Evolutionary conservation across 129 eudicot species (phyloP).

Genomic region (Flaveria brownii): DNA sequence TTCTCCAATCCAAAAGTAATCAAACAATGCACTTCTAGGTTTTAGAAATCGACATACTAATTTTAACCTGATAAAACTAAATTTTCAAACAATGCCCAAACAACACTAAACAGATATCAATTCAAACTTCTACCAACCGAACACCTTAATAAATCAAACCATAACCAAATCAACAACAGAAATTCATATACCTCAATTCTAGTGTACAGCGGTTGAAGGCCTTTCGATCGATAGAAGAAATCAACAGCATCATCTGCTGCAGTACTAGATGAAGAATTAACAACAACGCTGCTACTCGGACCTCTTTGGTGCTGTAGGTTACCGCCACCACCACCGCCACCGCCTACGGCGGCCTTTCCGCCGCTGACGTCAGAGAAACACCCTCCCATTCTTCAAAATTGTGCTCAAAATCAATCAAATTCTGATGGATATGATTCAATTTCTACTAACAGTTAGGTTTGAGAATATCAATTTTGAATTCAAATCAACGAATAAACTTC

Average conservation of each 20-base stretch:
- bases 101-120: not conserved
- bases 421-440: not conserved
- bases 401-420: not conserved
- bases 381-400: slow-evolving; percentile 45
- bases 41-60: not conserved
- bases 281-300: slow-evolving; percentile 19
- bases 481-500: no score
- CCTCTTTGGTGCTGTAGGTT: slow-evolving; percentile 33
- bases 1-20: not conserved
- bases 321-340: slow-evolving; percentile 25
- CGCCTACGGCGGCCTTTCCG: slow-evolving; percentile 59
- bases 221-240: slow-evolving; percentile 51
- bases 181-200: slow-evolving; percentile 50
- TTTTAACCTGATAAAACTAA: not conserved
- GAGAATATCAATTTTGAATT: no score
- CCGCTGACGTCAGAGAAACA: slow-evolving; percentile 71
- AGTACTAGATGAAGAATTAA: slow-evolving; percentile 22
- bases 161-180: not conserved
- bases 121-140: not conserved
- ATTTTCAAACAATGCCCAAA: slow-evolving; percentile 15
- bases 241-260: slow-evolving; percentile 65
- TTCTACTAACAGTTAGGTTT: not conserved
- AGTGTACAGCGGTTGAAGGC: slow-evolving; percentile 52
- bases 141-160: not conserved
- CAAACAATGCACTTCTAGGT: slow-evolving; percentile 1